A percentile compares a stretch with the other conserved stretches of the same genome.
phyloP scores from a whole-genome alignment of 208 protist species.

The Naegleria lovaniensis region DNA sequence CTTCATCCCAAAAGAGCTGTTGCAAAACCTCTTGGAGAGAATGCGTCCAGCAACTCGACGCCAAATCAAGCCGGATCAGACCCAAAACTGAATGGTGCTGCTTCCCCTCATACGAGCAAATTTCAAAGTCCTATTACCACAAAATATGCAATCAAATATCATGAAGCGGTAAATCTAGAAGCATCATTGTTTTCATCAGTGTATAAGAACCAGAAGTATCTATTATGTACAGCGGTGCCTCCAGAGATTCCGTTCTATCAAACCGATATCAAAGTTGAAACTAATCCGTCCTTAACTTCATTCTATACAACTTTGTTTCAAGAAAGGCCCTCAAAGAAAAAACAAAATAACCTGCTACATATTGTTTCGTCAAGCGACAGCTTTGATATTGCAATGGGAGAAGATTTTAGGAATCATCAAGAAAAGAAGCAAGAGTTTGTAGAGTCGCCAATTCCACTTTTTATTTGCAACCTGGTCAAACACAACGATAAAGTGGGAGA shows the following conservation, averaged over 20 bases:
- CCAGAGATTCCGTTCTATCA: background rate
- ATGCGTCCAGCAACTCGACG: background rate
- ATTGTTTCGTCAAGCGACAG: background rate
- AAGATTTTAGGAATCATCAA: background rate
- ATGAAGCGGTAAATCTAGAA: background rate
- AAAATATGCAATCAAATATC: background rate
- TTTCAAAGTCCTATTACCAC: background rate
- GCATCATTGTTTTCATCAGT: background rate
- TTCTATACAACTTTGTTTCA: background rate
- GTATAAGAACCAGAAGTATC: slow-evolving; percentile 2
- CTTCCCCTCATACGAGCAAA: background rate
- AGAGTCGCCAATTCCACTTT: background rate
- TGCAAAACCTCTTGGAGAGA: background rate
- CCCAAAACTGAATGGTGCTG: background rate
- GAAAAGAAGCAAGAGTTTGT: background rate
- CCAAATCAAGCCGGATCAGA: background rate
- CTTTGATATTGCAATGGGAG: background rate
- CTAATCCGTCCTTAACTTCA: background rate
- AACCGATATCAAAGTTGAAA: background rate
- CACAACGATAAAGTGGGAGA: background rate
- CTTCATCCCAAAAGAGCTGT: background rate
- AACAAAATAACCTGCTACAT: background rate
- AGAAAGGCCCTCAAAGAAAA: background rate
- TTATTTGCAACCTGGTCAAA: background rate
- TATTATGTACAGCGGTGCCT: background rate